Base-by-base conservation (phyloP, 73 alveolate species). In the Urostyla sp. region DNA sequence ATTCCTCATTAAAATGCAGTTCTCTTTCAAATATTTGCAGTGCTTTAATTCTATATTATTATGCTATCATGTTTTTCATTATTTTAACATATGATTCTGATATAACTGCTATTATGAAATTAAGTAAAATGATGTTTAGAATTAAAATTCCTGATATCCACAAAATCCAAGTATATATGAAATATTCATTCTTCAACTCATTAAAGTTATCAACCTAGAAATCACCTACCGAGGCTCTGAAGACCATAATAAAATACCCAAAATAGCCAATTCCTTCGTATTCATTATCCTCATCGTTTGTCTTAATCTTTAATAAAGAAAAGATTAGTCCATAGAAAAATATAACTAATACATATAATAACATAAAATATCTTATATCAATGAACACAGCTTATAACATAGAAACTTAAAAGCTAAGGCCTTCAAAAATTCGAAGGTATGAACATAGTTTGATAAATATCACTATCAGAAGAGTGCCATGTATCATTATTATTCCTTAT, bases 31-130 rank as follows among this genome's bases (percentile, higher is more conserved):
- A 16, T 26, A 55, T 55, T 26, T 26, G 72, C 28, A 7, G 46
- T 55, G 72, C 72, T 24, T 55, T 55, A 3, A 24, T 24, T 24
- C 18, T 55, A 55, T 7, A 55, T 8, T 43, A 55, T 24, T 24
- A 20, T 6, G 72, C 72, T 8, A 55, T 30, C 45, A 18, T 18
- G 10, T 55, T 55, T 24, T 55, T 20, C 80, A 66, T 66, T 1
- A 66, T 24, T 43, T 45, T 66, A 21, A 15, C 66, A 35, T 66
- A 66, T n/a, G 66, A n/a, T 20, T 66, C 80, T 16, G 61, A 34
- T n/a, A 66, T 66, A 7, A 66, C 80, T 40, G 80, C 80, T 21
- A 66, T 66, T 16, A 66, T 66, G 20, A 69, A 69, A 54, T 69
- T 69, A 36, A 69, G 58, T 53, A 43, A 49, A 26, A 69, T 34